Percentiles rank a stretch among this genome's conserved stretches.
phyloP scores from a whole-genome alignment of 352 stramenopile species.

The Halophytophthora batemanensis region DNA sequence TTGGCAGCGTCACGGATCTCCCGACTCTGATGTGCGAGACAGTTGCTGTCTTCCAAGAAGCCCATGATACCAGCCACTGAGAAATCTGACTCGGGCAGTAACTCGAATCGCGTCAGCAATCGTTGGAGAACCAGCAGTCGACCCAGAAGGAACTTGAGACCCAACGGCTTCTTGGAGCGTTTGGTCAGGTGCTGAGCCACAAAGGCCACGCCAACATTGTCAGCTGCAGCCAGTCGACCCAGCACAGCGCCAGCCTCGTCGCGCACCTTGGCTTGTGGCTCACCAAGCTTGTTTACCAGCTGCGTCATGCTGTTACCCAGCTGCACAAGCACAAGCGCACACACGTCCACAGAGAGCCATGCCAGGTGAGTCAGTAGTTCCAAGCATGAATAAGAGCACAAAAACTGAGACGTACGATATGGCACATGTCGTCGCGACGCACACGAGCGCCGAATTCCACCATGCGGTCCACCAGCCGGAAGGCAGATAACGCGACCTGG shows the following conservation, averaged over 20 bases:
- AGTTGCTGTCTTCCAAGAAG: constrained; percentile 82
- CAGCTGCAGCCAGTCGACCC: constrained; percentile 40
- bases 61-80: constrained; percentile 64
- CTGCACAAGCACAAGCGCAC: constrained; percentile 19
- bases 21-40: constrained; percentile 82
- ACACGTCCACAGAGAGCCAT: neutral
- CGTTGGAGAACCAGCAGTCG: constrained; percentile 61
- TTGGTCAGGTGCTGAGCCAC: constrained; percentile 63
- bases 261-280: constrained; percentile 67
- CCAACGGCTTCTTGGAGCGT: constrained; percentile 70
- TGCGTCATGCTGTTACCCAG: constrained; percentile 75
- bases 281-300: constrained; percentile 74
- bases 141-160: constrained; percentile 67
- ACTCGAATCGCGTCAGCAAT: constrained; percentile 51
- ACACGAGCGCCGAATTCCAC: constrained; percentile 44
- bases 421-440: constrained; percentile 59
- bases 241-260: constrained; percentile 58
- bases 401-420: constrained; percentile 43
- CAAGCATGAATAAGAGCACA: neutral
- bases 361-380: neutral
- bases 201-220: constrained; percentile 67
- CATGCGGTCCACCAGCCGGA: constrained; percentile 61
- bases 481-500: constrained; percentile 73
- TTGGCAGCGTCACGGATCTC: constrained; percentile 89
- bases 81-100: constrained; percentile 45